phyloP scores from a whole-genome alignment of 345 rosid species.

The Rhodamnia argentea region DNA sequence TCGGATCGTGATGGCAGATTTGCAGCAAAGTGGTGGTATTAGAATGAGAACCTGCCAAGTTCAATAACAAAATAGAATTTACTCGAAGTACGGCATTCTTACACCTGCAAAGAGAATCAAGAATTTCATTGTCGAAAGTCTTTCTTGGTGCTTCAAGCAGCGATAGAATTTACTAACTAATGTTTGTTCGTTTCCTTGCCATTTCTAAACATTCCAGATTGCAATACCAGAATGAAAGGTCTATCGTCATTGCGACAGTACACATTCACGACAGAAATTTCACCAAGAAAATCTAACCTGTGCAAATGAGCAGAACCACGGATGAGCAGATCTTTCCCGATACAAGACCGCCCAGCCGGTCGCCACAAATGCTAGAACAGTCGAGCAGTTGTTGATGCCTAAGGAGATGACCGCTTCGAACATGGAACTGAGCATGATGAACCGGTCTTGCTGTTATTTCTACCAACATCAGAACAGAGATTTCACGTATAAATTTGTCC shows the following conservation, averaged over 20 bases:
- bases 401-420: background rate
- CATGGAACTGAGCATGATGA: background rate
- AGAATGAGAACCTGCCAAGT: background rate
- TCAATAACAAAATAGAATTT: background rate
- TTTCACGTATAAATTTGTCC: background rate
- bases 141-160: background rate
- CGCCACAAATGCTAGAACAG: constrained; percentile 1
- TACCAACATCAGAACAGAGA: background rate
- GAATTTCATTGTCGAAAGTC: background rate
- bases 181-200: background rate
- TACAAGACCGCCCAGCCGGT: background rate
- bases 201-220: background rate
- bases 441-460: background rate
- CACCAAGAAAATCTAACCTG: background rate
- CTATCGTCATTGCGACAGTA: background rate
- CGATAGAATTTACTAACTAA: background rate
- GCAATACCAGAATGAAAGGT: background rate
- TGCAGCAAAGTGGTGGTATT: background rate
- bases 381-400: constrained; percentile 1
- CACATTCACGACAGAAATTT: background rate
- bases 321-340: constrained; percentile 3
- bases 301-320: constrained; percentile 6
- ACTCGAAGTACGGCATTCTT: background rate
- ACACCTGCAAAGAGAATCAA: background rate
- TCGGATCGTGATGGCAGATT: background rate